Conservation (phyloP, 106 monocot genomes). For the Platanthera guangdongensis region DNA sequence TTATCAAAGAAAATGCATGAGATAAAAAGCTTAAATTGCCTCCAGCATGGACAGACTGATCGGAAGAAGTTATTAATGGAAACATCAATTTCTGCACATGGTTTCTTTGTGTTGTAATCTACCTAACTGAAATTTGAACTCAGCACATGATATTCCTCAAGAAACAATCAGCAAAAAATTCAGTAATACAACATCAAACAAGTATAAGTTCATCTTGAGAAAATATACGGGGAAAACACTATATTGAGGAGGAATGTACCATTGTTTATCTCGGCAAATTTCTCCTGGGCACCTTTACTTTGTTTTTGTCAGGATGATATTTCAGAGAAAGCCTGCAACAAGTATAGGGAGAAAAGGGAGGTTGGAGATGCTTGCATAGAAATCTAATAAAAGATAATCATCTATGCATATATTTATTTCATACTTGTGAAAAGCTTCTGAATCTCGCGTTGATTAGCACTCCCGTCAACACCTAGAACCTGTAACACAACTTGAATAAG, state of each 20-base stretch:
- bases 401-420: not conserved
- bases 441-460: slow-evolving; percentile 81
- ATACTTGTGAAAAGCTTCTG: slow-evolving; percentile 97
- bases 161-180: not conserved
- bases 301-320: slow-evolving; percentile 98
- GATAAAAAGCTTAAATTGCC: not conserved
- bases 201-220: not conserved
- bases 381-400: not conserved
- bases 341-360: not conserved
- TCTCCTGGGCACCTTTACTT: slow-evolving; percentile 85
- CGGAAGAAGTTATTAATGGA: not conserved
- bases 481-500: slow-evolving; percentile 17
- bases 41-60: not conserved
- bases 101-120: not conserved
- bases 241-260: slow-evolving; percentile 32
- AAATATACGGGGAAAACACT: not conserved
- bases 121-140: not conserved
- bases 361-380: not conserved
- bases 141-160: not conserved
- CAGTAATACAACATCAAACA: not conserved
- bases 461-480: slow-evolving; percentile 92
- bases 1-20: not conserved
- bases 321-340: slow-evolving; percentile 77
- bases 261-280: slow-evolving; percentile 93
- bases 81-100: not conserved